Conservation (phyloP, 192 early-diverging fungal species). For the Phycomyces nitens region DNA sequence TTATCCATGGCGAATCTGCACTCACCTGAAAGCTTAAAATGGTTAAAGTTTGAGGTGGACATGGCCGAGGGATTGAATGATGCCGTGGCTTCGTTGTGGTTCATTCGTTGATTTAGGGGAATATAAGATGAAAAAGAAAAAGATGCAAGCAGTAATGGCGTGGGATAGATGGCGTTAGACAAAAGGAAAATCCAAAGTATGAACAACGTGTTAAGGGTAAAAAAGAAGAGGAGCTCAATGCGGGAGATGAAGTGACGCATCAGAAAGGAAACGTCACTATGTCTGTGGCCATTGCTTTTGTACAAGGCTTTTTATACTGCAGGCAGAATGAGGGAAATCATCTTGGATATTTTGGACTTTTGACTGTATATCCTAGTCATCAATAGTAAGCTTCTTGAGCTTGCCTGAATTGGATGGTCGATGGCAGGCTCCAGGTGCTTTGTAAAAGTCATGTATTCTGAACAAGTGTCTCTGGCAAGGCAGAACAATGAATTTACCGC, state of each 20-base stretch:
- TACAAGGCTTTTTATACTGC: no score
- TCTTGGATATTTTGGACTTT: no score
- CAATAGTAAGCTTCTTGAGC: no score
- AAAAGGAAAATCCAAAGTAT: not conserved
- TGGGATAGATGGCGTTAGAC: not conserved
- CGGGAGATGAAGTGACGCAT: not conserved
- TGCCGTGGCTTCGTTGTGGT: not conserved
- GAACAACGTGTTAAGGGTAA: not conserved
- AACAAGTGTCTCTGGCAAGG: no score
- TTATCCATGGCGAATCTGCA: not conserved
- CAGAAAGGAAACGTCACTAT: not conserved
- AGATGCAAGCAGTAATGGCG: not conserved
- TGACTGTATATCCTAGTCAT: no score
- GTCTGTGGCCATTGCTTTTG: not conserved
- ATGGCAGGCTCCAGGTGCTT: no score
- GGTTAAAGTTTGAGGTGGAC: slow-evolving; percentile 12
- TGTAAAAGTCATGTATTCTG: no score
- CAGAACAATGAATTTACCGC: no score
- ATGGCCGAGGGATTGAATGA: not conserved
- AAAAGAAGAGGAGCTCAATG: slow-evolving; percentile 3
- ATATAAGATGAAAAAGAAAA: not conserved
- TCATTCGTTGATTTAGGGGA: not conserved
- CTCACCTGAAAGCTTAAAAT: slow-evolving; percentile 18
- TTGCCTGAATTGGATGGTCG: no score
- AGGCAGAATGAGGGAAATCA: no score